phyloP scores from a whole-genome alignment of 129 eudicot species.

The Scalesia atractyloides region DNA sequence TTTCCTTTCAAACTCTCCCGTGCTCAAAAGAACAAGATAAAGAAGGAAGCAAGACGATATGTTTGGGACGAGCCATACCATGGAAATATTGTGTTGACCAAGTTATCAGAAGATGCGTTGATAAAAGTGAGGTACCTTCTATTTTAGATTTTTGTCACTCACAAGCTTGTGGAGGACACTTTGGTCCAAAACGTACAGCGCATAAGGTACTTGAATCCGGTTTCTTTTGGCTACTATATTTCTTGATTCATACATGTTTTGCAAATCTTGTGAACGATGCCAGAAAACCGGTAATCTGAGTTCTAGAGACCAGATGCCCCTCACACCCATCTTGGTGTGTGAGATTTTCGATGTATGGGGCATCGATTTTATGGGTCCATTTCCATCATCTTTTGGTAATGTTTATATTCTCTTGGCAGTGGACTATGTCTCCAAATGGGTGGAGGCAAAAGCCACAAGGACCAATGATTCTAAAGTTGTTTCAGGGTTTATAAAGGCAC shows the following conservation, averaged over 20 bases:
- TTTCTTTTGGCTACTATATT: background rate
- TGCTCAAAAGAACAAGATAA: too few relatives aligned
- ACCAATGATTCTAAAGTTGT: too few relatives aligned
- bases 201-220: background rate
- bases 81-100: conserved; percentile 14
- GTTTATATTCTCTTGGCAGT: too few relatives aligned
- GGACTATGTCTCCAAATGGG: too few relatives aligned
- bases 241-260: background rate
- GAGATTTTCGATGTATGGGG: too few relatives aligned
- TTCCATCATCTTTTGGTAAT: too few relatives aligned
- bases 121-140: conserved; percentile 3
- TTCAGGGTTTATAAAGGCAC: too few relatives aligned
- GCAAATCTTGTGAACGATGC: background rate
- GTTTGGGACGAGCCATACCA: conserved; percentile 2
- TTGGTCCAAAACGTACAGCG: background rate
- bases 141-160: too few relatives aligned
- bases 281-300: background rate
- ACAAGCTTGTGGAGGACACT: background rate
- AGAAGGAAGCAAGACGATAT: background rate
- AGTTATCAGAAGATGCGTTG: conserved; percentile 8
- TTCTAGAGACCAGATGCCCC: too few relatives aligned
- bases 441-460: too few relatives aligned
- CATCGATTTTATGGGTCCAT: too few relatives aligned
- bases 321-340: too few relatives aligned
- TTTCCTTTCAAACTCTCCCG: background rate